Evolutionary conservation across 139 green algal species (phyloP).

Genomic region (Picochlorum sp.): DNA sequence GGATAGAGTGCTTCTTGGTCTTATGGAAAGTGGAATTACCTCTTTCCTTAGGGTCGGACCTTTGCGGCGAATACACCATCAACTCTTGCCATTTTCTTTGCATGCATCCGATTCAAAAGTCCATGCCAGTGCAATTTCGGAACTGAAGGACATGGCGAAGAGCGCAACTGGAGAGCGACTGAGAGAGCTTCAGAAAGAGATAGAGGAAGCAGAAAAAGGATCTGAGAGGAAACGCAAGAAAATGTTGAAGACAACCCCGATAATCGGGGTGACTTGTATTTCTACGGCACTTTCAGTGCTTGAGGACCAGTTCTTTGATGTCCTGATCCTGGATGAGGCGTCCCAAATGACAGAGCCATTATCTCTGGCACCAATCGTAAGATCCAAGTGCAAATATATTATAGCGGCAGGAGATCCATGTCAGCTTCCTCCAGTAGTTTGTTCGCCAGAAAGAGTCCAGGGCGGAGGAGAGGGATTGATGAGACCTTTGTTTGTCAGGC

Average conservation of each 20-base stretch:
- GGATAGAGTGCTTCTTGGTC: constrained; percentile 56
- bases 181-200: constrained; percentile 11
- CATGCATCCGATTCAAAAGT: constrained; percentile 29
- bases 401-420: constrained; percentile 71
- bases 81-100: constrained; percentile 57
- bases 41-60: constrained; percentile 69
- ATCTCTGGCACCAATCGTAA: constrained; percentile 49
- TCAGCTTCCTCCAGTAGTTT: constrained; percentile 73
- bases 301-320: constrained; percentile 47
- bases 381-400: constrained; percentile 42
- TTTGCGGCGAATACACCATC: constrained; percentile 47
- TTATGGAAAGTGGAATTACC: constrained; percentile 9
- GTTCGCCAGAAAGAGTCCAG: constrained; percentile 29
- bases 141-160: constrained; percentile 50
- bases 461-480: constrained; percentile 34
- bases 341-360: constrained; percentile 78
- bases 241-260: constrained; percentile 34
- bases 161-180: constrained; percentile 5
- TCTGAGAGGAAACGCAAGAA: constrained; percentile 43
- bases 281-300: constrained; percentile 39
- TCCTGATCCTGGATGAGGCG: constrained; percentile 73
- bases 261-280: constrained; percentile 74
- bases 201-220: constrained; percentile 18
- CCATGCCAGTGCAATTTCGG: constrained; percentile 18
- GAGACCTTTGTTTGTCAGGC: constrained; percentile 66